A percentile compares a stretch with the other conserved stretches of the same genome.
phyloP scores from a whole-genome alignment of 768 basidiomycete species.

The Cyclocybe aegerita region DNA sequence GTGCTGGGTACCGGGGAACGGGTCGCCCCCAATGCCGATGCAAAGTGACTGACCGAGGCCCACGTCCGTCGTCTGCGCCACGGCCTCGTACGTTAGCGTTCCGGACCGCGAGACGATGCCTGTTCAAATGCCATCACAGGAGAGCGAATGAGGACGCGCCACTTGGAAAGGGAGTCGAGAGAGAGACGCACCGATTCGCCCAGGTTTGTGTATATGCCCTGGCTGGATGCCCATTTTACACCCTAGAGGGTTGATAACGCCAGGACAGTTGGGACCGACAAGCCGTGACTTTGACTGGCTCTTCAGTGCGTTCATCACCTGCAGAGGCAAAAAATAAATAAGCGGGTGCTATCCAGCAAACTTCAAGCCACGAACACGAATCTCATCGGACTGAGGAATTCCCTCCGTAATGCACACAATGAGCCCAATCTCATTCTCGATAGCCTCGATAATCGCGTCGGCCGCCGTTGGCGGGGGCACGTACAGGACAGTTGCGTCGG shows the following conservation, averaged over 20 bases:
- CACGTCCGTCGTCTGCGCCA: conserved; percentile 93
- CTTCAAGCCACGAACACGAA: conserved; percentile 73
- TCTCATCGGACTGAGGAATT: conserved; percentile 97
- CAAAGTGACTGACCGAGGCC: conserved; percentile 97
- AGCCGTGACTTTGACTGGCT: conserved; percentile 93
- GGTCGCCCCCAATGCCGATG: conserved; percentile 96
- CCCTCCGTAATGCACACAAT: conserved; percentile 99
- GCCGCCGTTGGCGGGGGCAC: conserved; percentile 97
- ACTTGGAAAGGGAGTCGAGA: not conserved
- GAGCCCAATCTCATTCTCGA: conserved; percentile 95
- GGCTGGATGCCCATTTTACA: conserved; percentile 99
- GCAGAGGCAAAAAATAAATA: conserved; percentile 3
- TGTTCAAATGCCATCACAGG: conserved; percentile 23
- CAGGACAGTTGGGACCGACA: conserved; percentile 98
- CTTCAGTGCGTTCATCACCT: conserved; percentile 94
- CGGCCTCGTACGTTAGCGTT: conserved; percentile 97
- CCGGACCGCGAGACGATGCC: conserved; percentile 96
- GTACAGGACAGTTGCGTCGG: conserved; percentile 95
- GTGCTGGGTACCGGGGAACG: conserved; percentile 95
- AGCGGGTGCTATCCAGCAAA: conserved; percentile 28
- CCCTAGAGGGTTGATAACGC: conserved; percentile 94
- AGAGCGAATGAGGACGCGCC: not conserved
- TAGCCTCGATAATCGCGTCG: conserved; percentile 97
- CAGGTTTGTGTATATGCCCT: conserved; percentile 95
- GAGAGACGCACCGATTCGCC: conserved; percentile 76